Evolutionary conservation across 192 early-diverging fungal genomes (phyloP).

Genomic region (Mortierella hygrophila): DNA sequence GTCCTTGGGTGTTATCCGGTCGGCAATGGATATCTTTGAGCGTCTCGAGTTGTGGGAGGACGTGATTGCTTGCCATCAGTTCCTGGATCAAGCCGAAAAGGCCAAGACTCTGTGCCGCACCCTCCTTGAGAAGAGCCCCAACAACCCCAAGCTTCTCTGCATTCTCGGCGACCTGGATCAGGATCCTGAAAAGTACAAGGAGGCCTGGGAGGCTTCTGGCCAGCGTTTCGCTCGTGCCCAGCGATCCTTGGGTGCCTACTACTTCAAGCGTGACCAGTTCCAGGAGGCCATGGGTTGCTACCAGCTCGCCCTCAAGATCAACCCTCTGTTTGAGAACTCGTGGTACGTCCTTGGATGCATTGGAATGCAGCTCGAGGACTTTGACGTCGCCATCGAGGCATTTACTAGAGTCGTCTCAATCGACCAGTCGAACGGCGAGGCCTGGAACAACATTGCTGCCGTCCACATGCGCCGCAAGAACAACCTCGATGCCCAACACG

Average conservation of each 20-base stretch:
- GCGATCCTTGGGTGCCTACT: conserved; percentile 90
- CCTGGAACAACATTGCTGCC: conserved; percentile 96
- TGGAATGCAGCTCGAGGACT: conserved; percentile 83
- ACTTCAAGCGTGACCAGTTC: conserved; percentile 78
- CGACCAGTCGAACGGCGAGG: conserved; percentile 89
- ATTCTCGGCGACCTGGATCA: conserved; percentile 89
- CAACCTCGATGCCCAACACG: conserved; percentile 84
- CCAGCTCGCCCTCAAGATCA: conserved; percentile 86
- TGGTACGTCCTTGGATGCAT: conserved; percentile 99
- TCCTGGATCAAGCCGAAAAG: conserved; percentile 87
- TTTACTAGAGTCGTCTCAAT: conserved; percentile 82
- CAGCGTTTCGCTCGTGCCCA: conserved; percentile 91
- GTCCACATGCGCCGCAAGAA: conserved; percentile 79
- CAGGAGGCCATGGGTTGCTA: conserved; percentile 79
- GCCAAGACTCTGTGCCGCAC: conserved; percentile 85
- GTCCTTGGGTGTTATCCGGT: conserved; percentile 87
- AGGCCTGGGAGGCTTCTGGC: conserved; percentile 92
- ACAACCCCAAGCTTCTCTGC: conserved; percentile 89
- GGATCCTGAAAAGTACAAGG: conserved; percentile 82
- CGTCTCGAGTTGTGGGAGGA: conserved; percentile 98
- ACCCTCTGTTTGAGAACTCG: conserved; percentile 94
- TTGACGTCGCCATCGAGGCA: conserved; percentile 78
- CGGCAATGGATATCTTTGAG: conserved; percentile 94
- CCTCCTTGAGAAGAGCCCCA: conserved; percentile 70
- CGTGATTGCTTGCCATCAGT: conserved; percentile 86